Conservation (phyloP, 768 basidiomycete species). For the Clitopilus hobsonii region DNA sequence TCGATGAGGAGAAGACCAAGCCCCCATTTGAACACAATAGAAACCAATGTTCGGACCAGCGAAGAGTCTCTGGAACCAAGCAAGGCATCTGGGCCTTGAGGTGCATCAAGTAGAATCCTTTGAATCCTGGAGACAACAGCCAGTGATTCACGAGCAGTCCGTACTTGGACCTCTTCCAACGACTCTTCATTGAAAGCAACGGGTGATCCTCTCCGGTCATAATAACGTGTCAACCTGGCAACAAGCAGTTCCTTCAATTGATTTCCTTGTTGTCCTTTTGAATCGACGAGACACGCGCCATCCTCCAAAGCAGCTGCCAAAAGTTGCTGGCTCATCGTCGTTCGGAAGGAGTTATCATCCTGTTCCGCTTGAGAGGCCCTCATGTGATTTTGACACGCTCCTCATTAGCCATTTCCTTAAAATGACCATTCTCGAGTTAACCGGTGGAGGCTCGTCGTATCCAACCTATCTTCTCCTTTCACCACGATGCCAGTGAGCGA, state of each 20-base stretch:
- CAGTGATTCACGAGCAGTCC: conserved; percentile 54
- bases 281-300: conserved; percentile 32
- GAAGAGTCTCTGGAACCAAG: conserved; percentile 68
- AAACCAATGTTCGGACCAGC: conserved; percentile 57
- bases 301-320: conserved; percentile 27
- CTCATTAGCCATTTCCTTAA: neutral
- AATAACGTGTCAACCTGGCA: conserved; percentile 35
- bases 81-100: conserved; percentile 19
- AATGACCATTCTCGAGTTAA: neutral
- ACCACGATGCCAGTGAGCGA: conserved; percentile 30
- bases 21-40: conserved; percentile 73
- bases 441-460: neutral
- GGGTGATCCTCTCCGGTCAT: conserved; percentile 19
- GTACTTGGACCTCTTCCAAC: conserved; percentile 40
- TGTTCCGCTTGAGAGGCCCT: neutral
- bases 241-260: conserved; percentile 20
- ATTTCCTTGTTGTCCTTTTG: conserved; percentile 15
- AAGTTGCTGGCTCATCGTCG: conserved; percentile 9
- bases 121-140: conserved; percentile 45
- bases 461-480: neutral
- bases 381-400: conserved; percentile 1
- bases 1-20: conserved; percentile 46
- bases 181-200: conserved; percentile 14
- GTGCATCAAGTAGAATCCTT: conserved; percentile 26
- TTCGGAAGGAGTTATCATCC: neutral